phyloP scores from a whole-genome alignment of 106 monocot genomes.

The Cymbidium sinense region DNA sequence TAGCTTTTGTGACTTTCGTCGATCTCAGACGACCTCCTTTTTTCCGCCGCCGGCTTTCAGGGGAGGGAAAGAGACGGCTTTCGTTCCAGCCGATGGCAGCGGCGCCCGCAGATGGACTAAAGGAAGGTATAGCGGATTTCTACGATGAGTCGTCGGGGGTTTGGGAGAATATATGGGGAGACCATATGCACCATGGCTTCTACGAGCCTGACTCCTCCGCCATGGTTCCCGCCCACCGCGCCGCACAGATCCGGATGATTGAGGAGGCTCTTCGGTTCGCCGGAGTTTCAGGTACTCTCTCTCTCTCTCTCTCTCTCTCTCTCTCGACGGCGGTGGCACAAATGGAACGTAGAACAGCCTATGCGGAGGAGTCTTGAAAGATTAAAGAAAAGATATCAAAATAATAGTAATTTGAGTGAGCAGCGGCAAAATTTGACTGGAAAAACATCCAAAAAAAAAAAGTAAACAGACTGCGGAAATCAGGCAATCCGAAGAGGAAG shows the following conservation, averaged over 20 bases:
- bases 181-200: conserved; percentile 95
- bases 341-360: too few relatives aligned
- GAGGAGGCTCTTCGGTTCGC: conserved; percentile 80
- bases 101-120: conserved; percentile 23
- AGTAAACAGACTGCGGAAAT: too few relatives aligned
- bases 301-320: neutral
- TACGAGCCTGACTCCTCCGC: conserved; percentile 41
- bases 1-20: neutral
- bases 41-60: neutral
- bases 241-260: conserved; percentile 87
- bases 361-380: too few relatives aligned
- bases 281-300: conserved; percentile 33
- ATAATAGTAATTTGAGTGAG: too few relatives aligned
- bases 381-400: too few relatives aligned
- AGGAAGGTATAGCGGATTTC: conserved; percentile 69
- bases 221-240: conserved; percentile 41
- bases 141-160: conserved; percentile 87
- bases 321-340: too few relatives aligned
- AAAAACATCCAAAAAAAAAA: too few relatives aligned
- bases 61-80: neutral
- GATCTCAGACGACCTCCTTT: neutral
- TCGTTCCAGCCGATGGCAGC: neutral
- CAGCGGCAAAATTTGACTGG: too few relatives aligned
- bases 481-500: too few relatives aligned
- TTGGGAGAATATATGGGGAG: conserved; percentile 88